Evolutionary conservation across 1,284 basidiomycete genomes (phyloP).

Genomic region (Rhodotorula glutinis): DNA sequence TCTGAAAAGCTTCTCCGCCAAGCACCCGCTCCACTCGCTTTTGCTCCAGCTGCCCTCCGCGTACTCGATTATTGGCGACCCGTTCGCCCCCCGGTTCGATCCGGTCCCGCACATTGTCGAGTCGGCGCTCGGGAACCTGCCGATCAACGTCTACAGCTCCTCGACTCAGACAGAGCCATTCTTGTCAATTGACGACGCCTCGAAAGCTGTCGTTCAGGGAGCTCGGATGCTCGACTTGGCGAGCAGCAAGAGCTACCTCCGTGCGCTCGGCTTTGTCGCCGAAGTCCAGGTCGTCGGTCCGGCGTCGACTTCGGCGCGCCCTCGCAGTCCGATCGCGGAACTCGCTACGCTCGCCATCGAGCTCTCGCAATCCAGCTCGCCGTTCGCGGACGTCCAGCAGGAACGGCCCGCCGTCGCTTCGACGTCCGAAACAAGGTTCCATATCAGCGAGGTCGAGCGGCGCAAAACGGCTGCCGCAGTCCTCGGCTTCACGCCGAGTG

Average conservation of each 20-base stretch:
- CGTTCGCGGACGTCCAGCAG: conserved; percentile 30
- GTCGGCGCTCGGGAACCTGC: conserved; percentile 41
- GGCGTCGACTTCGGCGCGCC: neutral
- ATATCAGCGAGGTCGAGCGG: conserved; percentile 25
- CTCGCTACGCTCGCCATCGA: conserved; percentile 34
- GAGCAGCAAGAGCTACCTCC: conserved; percentile 35
- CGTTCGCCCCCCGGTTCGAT: conserved; percentile 38
- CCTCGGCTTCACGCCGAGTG: conserved; percentile 32
- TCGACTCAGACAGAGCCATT: conserved; percentile 33
- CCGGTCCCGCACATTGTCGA: conserved; percentile 41
- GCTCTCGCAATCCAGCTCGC: conserved; percentile 37
- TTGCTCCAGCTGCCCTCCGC: conserved; percentile 40
- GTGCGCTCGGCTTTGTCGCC: conserved; percentile 36
- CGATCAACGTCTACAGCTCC: conserved; percentile 34
- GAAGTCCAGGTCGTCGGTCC: conserved; percentile 40
- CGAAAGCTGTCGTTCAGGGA: conserved; percentile 37
- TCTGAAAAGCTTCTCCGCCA: conserved; percentile 27
- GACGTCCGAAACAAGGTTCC: conserved; percentile 16
- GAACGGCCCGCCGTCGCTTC: conserved; percentile 10
- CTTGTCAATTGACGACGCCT: conserved; percentile 39
- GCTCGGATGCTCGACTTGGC: conserved; percentile 42
- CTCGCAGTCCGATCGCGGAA: conserved; percentile 15
- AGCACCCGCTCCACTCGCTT: conserved; percentile 38
- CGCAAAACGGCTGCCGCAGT: conserved; percentile 33
- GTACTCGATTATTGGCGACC: conserved; percentile 40